Evolutionary conservation across 192 early-diverging fungal genomes (phyloP).

Genomic region (Backusella mclennaniae): DNA sequence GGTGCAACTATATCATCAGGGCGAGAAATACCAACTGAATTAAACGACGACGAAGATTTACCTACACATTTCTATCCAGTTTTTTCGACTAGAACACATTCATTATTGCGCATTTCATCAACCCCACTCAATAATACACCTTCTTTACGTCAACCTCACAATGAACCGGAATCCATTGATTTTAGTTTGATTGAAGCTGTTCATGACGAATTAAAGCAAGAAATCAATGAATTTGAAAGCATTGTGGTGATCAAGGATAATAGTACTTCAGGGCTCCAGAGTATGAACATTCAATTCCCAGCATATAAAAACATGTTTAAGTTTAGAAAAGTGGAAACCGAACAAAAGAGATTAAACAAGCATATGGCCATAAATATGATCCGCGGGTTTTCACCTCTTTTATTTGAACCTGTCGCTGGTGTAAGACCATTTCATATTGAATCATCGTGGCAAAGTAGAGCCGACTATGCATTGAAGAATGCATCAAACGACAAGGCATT

Average conservation of each 20-base stretch:
- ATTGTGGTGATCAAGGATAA: constrained; percentile 42
- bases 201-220: constrained; percentile 4
- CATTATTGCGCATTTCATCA: constrained; percentile 34
- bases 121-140: constrained; percentile 18
- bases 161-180: constrained; percentile 12
- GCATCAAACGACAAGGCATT: constrained; percentile 27
- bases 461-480: neutral
- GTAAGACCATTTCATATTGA: constrained; percentile 38
- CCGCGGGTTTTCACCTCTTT: constrained; percentile 52
- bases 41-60: constrained; percentile 9
- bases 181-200: constrained; percentile 9
- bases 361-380: constrained; percentile 14
- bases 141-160: constrained; percentile 7
- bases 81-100: constrained; percentile 48
- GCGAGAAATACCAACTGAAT: neutral
- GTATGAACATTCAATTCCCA: constrained; percentile 44
- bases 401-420: constrained; percentile 23
- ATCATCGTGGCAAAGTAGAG: constrained; percentile 38
- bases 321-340: neutral
- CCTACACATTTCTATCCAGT: constrained; percentile 36
- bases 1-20: constrained; percentile 38
- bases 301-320: constrained; percentile 52
- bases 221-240: neutral
- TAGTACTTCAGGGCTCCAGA: constrained; percentile 41
- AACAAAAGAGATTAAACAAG: neutral